Evolutionary conservation across 179 eudicot genomes (phyloP), one percentile per base, ranked within the genome.

Genomic region (Beta macrorhiza): DNA sequence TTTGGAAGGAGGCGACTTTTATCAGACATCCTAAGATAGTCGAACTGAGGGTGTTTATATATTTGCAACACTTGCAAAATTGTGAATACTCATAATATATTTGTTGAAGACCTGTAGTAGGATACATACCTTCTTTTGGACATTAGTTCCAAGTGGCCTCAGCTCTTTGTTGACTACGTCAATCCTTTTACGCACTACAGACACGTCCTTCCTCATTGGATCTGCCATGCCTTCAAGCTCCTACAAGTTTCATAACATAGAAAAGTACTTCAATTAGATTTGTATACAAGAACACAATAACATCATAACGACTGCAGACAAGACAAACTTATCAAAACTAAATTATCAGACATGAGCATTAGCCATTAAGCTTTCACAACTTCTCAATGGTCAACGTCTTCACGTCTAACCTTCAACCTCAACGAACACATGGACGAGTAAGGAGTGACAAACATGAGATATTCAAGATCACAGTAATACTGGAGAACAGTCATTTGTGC

Each of bases 201-300:
- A 76, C n/a, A 95, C 95, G 75, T 95, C 98, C 86, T 95, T 95
- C 89, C 90, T 89, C 98, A 91, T 90, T 47, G 99, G 98, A 90
- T 95, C 97, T 1, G 92, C 80, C 73, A 95, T 78, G 4, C 88
- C 84, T 74, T 95, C 98, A 19, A 95, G 92, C 88, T 95, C 98
- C 97, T 95, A 87, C 67, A 51, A 49, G 67, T 55, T 25, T 45
- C 58, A 45, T 62, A 13, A 56, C 52, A 80, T 13, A 56, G 44
- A 29, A 67, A 72, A 42, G 0, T 10, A 19, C 19, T 53, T 8
- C 13, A 10, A 37, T 2, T 58, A 72, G 0, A 51, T 14, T 16
- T 6, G 16, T 16, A 58, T 37, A 56, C 25, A 57, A 3, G 10
- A 56, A 32, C 19, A 67, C 25, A 3, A 52, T 20, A 22, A 29